These are phyloP conservation scores for Chaetomiaceae sp. DNA, from an alignment of 2,329 filamentous ascomycete species.

Conservation along the genomic window DNA sequence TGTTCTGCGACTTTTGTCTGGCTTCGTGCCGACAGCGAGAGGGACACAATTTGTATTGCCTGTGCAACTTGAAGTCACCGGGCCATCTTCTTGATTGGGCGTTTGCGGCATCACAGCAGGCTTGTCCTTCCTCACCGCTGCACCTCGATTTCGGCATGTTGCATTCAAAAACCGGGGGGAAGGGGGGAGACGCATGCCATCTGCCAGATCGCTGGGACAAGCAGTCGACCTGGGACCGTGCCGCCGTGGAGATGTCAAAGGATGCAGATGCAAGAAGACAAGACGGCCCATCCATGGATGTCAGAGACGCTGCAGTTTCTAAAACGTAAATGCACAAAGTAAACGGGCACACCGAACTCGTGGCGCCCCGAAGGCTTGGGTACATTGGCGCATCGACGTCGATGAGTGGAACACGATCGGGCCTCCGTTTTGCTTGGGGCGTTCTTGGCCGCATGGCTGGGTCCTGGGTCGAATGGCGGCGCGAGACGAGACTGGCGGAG, in stretches of 20 bases:
- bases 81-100: slow-evolving; percentile 20
- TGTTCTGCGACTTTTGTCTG: slow-evolving; percentile 1
- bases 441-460: slow-evolving; percentile 2
- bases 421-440: slow-evolving; percentile 7
- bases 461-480: background rate
- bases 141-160: slow-evolving; percentile 16
- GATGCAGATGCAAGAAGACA: slow-evolving; percentile 1
- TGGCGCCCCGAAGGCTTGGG: too few relatives aligned
- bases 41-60: slow-evolving; percentile 22
- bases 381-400: background rate
- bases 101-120: slow-evolving; percentile 22
- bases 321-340: too few relatives aligned
- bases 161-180: slow-evolving; percentile 3
- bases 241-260: background rate
- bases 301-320: too few relatives aligned
- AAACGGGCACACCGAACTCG: too few relatives aligned
- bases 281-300: too few relatives aligned
- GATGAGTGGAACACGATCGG: background rate
- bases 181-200: too few relatives aligned
- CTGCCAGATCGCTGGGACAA: slow-evolving; percentile 12
- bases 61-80: slow-evolving; percentile 18
- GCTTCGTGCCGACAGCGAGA: background rate
- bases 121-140: slow-evolving; percentile 18
- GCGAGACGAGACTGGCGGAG: background rate
- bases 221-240: background rate